Conservation (phyloP, 257 asterid species). For the Rhazya stricta region DNA sequence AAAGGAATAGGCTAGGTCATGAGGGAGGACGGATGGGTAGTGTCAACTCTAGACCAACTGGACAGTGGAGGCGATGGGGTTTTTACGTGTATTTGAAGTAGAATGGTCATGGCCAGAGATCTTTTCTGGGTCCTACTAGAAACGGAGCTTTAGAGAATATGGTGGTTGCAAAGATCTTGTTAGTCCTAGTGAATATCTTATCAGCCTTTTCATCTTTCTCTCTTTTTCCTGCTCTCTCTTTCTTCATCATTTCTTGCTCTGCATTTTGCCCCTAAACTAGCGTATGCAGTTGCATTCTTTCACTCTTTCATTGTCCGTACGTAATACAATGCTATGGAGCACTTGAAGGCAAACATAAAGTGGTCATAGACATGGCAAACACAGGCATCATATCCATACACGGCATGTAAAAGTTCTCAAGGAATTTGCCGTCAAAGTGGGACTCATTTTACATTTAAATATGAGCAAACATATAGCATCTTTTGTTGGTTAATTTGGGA, state of each 20-base stretch:
- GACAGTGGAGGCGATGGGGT: neutral
- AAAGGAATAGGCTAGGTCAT: neutral
- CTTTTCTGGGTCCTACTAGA: constrained; percentile 6
- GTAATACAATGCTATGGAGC: neutral
- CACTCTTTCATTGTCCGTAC: neutral
- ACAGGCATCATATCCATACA: constrained; percentile 4
- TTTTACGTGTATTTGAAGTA: neutral
- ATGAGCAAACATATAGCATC: neutral
- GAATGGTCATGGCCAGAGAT: neutral
- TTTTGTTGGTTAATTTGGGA: constrained; percentile 2
- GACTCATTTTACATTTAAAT: constrained; percentile 5
- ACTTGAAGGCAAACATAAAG: neutral
- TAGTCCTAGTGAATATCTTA: neutral
- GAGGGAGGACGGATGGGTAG: neutral
- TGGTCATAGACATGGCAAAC: constrained; percentile 11
- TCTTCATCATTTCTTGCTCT: neutral
- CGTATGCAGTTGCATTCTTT: neutral
- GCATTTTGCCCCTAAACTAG: neutral
- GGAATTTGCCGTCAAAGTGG: constrained; percentile 12
- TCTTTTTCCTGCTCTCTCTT: neutral
- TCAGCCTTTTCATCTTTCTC: neutral
- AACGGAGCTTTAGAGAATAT: neutral
- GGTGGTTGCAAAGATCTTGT: constrained; percentile 10
- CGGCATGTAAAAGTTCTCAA: constrained; percentile 12
- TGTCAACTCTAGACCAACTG: neutral